Conservation (phyloP, 2,329 filamentous ascomycete genomes). For the Exophiala aquamarina region DNA sequence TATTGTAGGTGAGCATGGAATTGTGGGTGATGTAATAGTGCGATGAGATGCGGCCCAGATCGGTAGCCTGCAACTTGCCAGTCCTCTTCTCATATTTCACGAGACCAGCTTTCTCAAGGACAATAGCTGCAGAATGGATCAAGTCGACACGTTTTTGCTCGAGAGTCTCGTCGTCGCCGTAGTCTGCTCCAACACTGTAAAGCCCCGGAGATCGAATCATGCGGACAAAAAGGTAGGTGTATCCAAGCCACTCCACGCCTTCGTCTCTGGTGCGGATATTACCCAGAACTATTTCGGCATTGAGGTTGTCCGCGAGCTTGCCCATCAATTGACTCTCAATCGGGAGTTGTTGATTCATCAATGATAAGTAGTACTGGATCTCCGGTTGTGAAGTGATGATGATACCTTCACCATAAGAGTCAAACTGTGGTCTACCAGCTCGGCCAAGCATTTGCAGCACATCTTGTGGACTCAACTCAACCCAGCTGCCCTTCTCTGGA, state of each 20-base stretch:
- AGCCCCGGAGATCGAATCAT: constrained; percentile 95
- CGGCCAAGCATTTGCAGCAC: constrained; percentile 98
- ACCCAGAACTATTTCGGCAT: constrained; percentile 92
- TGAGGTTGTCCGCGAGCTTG: constrained; percentile 90
- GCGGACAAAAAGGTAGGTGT: constrained; percentile 95
- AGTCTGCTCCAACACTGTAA: constrained; percentile 94
- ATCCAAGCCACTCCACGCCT: constrained; percentile 97
- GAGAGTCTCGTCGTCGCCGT: constrained; percentile 84
- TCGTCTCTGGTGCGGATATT: constrained; percentile 91
- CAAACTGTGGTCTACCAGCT: constrained; percentile 92
- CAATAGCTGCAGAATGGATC: constrained; percentile 85
- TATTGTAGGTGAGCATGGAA: constrained; percentile 97
- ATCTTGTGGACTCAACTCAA: constrained; percentile 94
- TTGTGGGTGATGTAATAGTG: constrained; percentile 98
- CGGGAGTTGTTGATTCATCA: constrained; percentile 94
- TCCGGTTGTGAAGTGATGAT: constrained; percentile 96
- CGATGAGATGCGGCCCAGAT: constrained; percentile 91
- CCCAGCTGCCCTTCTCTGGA: constrained; percentile 97
- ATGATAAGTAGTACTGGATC: constrained; percentile 94
- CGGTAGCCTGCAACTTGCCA: constrained; percentile 83
- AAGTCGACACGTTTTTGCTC: constrained; percentile 98
- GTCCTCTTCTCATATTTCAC: constrained; percentile 95
- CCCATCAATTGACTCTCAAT: constrained; percentile 96
- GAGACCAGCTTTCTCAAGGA: constrained; percentile 83
- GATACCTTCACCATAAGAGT: constrained; percentile 97